phyloP scores from a whole-genome alignment of 805 yeast genomes.

The Barnettozyma sucrosica region DNA sequence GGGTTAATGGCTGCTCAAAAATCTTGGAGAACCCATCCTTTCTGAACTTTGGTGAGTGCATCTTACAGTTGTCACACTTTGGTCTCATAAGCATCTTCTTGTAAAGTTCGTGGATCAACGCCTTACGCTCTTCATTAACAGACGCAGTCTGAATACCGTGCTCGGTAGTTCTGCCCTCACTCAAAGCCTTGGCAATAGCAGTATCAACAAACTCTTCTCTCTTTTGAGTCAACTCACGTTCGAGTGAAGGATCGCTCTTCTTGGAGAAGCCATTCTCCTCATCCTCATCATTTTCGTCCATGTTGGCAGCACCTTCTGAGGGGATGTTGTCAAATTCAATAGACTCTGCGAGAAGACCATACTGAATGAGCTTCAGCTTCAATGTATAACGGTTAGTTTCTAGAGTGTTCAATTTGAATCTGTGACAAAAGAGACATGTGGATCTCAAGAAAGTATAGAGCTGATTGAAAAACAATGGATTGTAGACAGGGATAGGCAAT shows the following conservation, averaged over 20 bases:
- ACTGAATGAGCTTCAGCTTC: constrained; percentile 75
- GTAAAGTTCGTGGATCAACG: constrained; percentile 66
- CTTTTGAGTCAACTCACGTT: constrained; percentile 44
- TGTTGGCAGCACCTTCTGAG: constrained; percentile 33
- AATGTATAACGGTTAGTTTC: constrained; percentile 77
- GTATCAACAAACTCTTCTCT: constrained; percentile 67
- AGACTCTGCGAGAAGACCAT: constrained; percentile 80
- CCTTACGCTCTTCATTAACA: constrained; percentile 82
- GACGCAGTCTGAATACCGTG: constrained; percentile 77
- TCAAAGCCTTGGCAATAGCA: constrained; percentile 67
- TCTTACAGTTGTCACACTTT: constrained; percentile 92
- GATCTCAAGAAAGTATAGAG: constrained; percentile 79
- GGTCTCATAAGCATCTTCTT: constrained; percentile 66
- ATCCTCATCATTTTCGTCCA: constrained; percentile 46
- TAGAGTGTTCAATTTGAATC: constrained; percentile 59
- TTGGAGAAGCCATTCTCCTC: constrained; percentile 20
- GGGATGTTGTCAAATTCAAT: constrained; percentile 62
- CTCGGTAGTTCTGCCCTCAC: constrained; percentile 65
- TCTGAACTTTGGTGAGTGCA: constrained; percentile 90
- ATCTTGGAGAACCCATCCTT: constrained; percentile 93
- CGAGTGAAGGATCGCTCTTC: constrained; percentile 31
- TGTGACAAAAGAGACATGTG: constrained; percentile 86
- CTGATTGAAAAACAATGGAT: constrained; percentile 91
- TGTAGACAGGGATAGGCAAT: constrained; percentile 91
- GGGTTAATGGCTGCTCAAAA: constrained; percentile 80